phyloP scores from a whole-genome alignment of 257 asterid species.

The Solanum piurae region DNA sequence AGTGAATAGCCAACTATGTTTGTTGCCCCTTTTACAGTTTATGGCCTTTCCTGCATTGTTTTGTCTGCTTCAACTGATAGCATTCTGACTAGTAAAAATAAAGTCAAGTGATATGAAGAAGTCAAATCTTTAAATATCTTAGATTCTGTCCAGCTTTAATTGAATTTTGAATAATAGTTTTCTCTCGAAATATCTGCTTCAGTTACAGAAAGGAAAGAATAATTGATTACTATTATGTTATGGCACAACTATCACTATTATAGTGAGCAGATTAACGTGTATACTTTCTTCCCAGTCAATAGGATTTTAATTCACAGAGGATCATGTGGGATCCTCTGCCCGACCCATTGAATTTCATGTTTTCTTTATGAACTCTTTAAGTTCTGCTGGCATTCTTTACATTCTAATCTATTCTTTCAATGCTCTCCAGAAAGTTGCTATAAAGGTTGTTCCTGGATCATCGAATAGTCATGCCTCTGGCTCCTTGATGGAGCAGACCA shows the following conservation, averaged over 20 bases:
- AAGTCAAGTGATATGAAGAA: background rate
- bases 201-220: background rate
- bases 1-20: background rate
- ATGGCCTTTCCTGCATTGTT: background rate
- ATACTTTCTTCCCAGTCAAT: background rate
- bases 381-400: background rate
- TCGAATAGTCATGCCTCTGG: constrained; percentile 35
- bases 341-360: background rate
- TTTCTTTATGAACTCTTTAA: no score
- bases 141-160: background rate
- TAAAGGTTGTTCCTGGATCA: constrained; percentile 30
- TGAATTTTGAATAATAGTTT: background rate
- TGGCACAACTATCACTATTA: background rate
- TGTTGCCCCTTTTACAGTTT: background rate
- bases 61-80: background rate
- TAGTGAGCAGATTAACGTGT: background rate
- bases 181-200: background rate
- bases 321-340: background rate
- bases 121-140: background rate
- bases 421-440: constrained; percentile 27
- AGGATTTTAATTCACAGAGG: background rate
- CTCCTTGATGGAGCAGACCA: constrained; percentile 28
- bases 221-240: background rate
- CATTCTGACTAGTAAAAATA: background rate
- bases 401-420: background rate